Evolutionary conservation across 495 filamentous ascomycete genomes (phyloP).

Genomic region (Wilcoxina mikolae): DNA sequence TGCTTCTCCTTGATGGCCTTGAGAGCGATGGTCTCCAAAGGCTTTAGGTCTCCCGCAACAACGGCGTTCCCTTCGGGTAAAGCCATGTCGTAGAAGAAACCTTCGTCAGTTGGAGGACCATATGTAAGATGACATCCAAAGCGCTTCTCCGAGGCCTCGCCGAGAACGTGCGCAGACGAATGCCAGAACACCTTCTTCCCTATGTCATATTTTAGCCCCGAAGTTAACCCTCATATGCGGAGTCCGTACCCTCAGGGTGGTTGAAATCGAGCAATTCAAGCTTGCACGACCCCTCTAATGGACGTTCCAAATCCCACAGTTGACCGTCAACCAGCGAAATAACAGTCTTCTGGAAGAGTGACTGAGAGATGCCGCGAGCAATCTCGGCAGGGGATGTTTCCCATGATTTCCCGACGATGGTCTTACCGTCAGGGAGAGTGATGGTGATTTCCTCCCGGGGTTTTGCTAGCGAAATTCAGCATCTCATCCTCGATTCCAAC

Average conservation of each 20-base stretch:
- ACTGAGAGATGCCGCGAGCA: constrained; percentile 52
- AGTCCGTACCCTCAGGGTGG: constrained; percentile 54
- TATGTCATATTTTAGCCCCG: constrained; percentile 5
- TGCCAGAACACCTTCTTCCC: constrained; percentile 76
- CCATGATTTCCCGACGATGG: constrained; percentile 51
- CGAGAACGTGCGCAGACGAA: constrained; percentile 82
- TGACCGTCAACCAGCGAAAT: constrained; percentile 69
- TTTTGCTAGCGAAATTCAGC: constrained; percentile 36
- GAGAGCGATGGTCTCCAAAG: constrained; percentile 57
- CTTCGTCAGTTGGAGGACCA: constrained; percentile 79
- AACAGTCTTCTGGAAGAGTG: constrained; percentile 57
- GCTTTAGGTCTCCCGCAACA: constrained; percentile 56
- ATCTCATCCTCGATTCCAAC: constrained; percentile 1
- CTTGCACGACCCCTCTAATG: constrained; percentile 64
- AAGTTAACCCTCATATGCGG: constrained; percentile 12
- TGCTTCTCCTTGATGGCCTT: constrained; percentile 92
- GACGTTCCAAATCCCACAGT: constrained; percentile 84
- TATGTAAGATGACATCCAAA: constrained; percentile 85
- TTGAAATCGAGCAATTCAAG: constrained; percentile 74
- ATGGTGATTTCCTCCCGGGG: constrained; percentile 53
- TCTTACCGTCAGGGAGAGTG: constrained; percentile 46
- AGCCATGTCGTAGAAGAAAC: constrained; percentile 98
- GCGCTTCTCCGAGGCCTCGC: constrained; percentile 76
- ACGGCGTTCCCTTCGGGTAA: constrained; percentile 60
- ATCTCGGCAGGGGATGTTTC: constrained; percentile 56